A percentile compares a stretch with the other conserved stretches of the same genome.
phyloP scores from a whole-genome alignment of 371 early-diverging fungal species.

The Lichtheimia hyalospora region DNA sequence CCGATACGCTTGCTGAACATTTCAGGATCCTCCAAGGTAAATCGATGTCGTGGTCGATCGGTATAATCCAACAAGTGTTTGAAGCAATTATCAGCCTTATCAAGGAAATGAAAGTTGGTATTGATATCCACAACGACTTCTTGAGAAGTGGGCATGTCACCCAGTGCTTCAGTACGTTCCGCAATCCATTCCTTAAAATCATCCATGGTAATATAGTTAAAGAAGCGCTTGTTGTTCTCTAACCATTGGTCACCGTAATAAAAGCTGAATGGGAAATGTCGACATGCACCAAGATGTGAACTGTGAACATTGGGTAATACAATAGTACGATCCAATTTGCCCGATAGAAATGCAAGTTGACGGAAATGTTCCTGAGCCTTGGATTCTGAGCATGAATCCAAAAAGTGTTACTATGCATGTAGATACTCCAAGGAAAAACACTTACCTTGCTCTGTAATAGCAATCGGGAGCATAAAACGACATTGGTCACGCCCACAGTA shows the following conservation, averaged over 20 bases:
- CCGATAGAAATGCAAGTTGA: slow-evolving; percentile 32
- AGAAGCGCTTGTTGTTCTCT: slow-evolving; percentile 19
- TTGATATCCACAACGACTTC: slow-evolving; percentile 35
- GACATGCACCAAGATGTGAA: slow-evolving; percentile 30
- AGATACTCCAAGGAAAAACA: neutral
- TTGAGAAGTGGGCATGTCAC: slow-evolving; percentile 29
- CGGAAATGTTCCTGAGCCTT: slow-evolving; percentile 40
- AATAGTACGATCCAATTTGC: slow-evolving; percentile 31
- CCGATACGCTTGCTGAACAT: slow-evolving; percentile 14
- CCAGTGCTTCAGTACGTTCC: slow-evolving; percentile 14
- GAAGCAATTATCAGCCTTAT: slow-evolving; percentile 26
- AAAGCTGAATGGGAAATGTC: slow-evolving; percentile 25
- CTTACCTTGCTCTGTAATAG: slow-evolving; percentile 45
- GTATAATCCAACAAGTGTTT: slow-evolving; percentile 18
- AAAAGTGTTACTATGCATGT: neutral
- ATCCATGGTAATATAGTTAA: slow-evolving; percentile 28
- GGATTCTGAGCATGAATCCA: slow-evolving; percentile 20
- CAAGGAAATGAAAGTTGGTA: slow-evolving; percentile 27
- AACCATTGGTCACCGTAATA: slow-evolving; percentile 26
- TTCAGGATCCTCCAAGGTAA: slow-evolving; percentile 25
- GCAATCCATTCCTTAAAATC: slow-evolving; percentile 22
- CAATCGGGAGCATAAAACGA: slow-evolving; percentile 31
- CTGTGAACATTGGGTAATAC: slow-evolving; percentile 35
- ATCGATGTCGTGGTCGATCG: slow-evolving; percentile 9
- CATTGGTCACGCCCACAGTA: slow-evolving; percentile 33